Conservation (phyloP, 768 basidiomycete genomes). For the Amanita pallidorosea region DNA sequence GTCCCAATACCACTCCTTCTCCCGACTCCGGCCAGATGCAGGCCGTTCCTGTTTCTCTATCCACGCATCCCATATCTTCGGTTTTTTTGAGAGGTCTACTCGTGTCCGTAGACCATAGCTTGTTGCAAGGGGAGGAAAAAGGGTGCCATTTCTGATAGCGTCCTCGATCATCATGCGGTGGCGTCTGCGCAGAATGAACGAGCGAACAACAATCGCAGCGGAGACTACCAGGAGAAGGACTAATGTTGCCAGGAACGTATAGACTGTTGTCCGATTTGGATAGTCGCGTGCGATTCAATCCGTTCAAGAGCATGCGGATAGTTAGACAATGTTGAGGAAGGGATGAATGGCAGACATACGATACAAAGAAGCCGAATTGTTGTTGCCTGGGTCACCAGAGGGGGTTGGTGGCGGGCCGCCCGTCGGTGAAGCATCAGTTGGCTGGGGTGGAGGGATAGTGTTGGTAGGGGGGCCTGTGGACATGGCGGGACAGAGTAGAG, state of each 20-base stretch:
- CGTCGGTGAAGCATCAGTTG: not conserved
- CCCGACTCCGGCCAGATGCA: conserved; percentile 1
- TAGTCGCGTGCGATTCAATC: not conserved
- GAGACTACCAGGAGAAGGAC: conserved; percentile 60
- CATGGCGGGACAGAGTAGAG: conserved; percentile 3
- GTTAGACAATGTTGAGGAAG: not conserved
- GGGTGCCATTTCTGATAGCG: conserved; percentile 55
- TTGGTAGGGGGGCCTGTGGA: conserved; percentile 3
- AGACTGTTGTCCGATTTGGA: conserved; percentile 18
- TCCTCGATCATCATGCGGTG: conserved; percentile 50
- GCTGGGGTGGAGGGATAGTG: not conserved
- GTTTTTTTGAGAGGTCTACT: conserved; percentile 35
- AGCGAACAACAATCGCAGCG: conserved; percentile 54
- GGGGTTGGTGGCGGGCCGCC: not conserved
- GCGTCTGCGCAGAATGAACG: conserved; percentile 51
- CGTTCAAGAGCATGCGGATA: not conserved
- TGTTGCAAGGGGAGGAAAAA: conserved; percentile 28
- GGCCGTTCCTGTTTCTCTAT: conserved; percentile 3
- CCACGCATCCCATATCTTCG: conserved; percentile 36
- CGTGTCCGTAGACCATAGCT: conserved; percentile 12
- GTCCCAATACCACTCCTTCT: conserved; percentile 16
- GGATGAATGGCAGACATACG: conserved; percentile 15
- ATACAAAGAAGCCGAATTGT: conserved; percentile 19
- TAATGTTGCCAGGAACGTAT: conserved; percentile 52
- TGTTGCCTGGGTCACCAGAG: not conserved